phyloP scores from a whole-genome alignment of 176 grass and related monocot species.

The Aegilops speltoides region DNA sequence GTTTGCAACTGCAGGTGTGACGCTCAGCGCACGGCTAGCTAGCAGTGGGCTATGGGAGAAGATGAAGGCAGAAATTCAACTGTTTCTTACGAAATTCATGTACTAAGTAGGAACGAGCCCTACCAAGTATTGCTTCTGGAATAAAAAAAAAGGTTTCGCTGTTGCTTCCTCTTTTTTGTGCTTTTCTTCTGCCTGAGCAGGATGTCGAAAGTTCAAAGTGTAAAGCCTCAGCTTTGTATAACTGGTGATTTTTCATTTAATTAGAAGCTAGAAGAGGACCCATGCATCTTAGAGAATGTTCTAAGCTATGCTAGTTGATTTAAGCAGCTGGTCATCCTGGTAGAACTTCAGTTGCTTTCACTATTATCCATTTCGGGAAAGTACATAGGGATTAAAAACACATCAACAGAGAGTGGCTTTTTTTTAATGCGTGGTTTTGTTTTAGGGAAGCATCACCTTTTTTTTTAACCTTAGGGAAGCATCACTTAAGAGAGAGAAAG shows the following conservation, averaged over 20 bases:
- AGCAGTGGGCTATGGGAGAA: not conserved
- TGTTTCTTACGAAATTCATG: not conserved
- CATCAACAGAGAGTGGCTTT: no score
- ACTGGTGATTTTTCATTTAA: not conserved
- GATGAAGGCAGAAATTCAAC: not conserved
- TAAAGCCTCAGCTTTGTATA: not conserved
- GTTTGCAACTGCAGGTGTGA: conserved; percentile 36
- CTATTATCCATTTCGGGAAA: not conserved
- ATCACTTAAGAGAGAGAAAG: no score
- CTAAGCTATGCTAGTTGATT: not conserved
- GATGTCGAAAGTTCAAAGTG: not conserved
- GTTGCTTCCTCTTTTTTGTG: not conserved
- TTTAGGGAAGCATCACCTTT: no score
- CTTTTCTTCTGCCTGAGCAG: not conserved
- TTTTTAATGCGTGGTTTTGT: no score
- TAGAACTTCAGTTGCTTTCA: no score
- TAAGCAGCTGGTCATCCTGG: not conserved
- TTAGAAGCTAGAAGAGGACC: not conserved
- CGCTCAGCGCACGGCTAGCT: not conserved
- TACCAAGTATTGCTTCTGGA: no score
- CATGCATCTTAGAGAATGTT: not conserved
- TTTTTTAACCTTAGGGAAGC: no score
- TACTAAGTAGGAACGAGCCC: not conserved
- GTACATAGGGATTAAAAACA: no score
- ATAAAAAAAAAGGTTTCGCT: not conserved